Conservation (phyloP, 345 rosid genomes). For the Eucalyptus dawsonii region DNA sequence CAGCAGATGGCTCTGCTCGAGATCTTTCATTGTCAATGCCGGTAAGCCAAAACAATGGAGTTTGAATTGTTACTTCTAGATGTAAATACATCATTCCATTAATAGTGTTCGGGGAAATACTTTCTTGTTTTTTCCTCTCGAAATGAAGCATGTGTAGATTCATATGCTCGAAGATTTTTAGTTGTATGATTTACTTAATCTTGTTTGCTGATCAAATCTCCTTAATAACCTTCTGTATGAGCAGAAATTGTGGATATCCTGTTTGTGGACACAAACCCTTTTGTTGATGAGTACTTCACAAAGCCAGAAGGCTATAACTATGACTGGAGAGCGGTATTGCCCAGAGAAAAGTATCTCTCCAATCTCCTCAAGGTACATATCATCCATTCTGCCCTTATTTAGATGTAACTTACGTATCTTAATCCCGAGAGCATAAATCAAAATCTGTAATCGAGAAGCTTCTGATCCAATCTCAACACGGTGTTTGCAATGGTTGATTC, state of each 20-base stretch:
- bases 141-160: not conserved
- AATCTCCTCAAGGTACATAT: conserved; percentile 8
- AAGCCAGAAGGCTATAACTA: conserved; percentile 8
- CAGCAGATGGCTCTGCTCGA: conserved; percentile 38
- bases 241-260: conserved; percentile 22
- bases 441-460: not conserved
- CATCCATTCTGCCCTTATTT: not conserved
- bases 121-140: not conserved
- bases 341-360: conserved; percentile 9
- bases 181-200: not conserved
- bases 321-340: conserved; percentile 23
- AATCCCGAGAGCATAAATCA: not conserved
- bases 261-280: conserved; percentile 37
- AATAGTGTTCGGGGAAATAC: not conserved
- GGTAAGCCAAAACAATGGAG: conserved; percentile 4
- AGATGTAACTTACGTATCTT: not conserved
- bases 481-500: not conserved
- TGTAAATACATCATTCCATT: not conserved
- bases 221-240: not conserved
- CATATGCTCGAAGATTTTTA: not conserved
- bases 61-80: not conserved
- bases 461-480: not conserved
- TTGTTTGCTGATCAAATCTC: not conserved
- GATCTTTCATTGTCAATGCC: conserved; percentile 31
- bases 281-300: conserved; percentile 19